Evolutionary conservation across 2,329 filamentous ascomycete species (phyloP).

Genomic region (Myriosclerotinia duriaeana): DNA sequence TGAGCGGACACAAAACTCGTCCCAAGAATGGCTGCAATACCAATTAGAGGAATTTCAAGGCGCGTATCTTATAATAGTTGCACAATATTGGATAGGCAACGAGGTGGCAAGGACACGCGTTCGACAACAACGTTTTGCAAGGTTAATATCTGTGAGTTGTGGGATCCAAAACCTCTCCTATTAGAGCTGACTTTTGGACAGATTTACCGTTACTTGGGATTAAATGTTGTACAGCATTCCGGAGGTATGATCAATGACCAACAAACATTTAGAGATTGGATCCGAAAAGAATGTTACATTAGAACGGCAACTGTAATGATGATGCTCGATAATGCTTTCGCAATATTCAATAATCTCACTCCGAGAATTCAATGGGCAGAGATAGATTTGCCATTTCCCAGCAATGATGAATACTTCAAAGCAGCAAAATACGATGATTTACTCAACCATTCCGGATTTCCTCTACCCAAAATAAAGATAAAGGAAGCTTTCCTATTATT

Average conservation of each 20-base stretch:
- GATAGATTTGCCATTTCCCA: slow-evolving; percentile 37
- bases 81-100: slow-evolving; percentile 40
- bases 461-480: slow-evolving; percentile 35
- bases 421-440: slow-evolving; percentile 35
- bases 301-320: slow-evolving; percentile 35
- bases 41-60: slow-evolving; percentile 40
- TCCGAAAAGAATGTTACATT: slow-evolving; percentile 37
- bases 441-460: slow-evolving; percentile 27
- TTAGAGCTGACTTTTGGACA: slow-evolving; percentile 21
- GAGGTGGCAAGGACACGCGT: slow-evolving; percentile 35
- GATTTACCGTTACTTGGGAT: slow-evolving; percentile 37
- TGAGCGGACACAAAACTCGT: slow-evolving; percentile 30
- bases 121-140: slow-evolving; percentile 37
- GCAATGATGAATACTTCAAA: slow-evolving; percentile 36
- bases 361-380: slow-evolving; percentile 40
- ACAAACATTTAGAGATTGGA: slow-evolving; percentile 35
- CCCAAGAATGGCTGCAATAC: slow-evolving; percentile 38
- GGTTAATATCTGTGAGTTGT: slow-evolving; percentile 35
- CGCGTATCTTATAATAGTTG: slow-evolving; percentile 38
- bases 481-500: slow-evolving; percentile 37
- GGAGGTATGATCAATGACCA: slow-evolving; percentile 35
- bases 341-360: slow-evolving; percentile 40
- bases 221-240: slow-evolving; percentile 35
- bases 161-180: background rate
- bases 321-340: slow-evolving; percentile 40